Evolutionary conservation across 2,329 filamentous ascomycete genomes (phyloP).

Genomic region (Colletotrichum sp.): DNA sequence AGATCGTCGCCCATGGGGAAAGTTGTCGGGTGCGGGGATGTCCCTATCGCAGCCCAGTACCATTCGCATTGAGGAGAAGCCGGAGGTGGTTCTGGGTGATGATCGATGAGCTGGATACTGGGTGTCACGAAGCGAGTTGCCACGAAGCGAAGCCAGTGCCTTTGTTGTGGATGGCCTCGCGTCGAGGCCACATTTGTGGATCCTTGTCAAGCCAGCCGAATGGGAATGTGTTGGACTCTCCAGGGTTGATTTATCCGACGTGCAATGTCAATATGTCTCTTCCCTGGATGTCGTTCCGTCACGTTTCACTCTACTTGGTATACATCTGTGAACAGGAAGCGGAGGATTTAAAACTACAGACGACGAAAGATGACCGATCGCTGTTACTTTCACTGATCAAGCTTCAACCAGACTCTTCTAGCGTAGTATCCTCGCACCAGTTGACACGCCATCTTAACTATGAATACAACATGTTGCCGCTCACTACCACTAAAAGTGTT

Average conservation of each 20-base stretch:
- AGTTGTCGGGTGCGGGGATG: background rate
- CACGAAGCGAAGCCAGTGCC: background rate
- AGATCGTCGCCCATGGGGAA: background rate
- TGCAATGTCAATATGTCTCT: background rate
- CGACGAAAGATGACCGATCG: constrained; percentile 56
- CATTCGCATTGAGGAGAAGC: background rate
- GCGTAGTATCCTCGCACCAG: background rate
- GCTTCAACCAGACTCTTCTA: background rate
- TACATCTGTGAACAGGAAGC: background rate
- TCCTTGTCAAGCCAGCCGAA: background rate
- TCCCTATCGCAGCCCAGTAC: background rate
- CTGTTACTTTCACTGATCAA: constrained; percentile 57
- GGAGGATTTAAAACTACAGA: constrained; percentile 45
- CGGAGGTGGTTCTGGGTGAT: no score
- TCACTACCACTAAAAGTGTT: background rate
- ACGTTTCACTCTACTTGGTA: background rate
- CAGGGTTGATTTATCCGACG: background rate
- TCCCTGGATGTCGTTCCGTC: background rate
- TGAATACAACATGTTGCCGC: background rate
- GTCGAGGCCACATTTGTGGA: background rate
- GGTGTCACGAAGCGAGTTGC: background rate
- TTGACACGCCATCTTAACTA: background rate
- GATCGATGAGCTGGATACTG: no score
- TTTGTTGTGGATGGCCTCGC: background rate
- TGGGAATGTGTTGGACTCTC: background rate